Base-by-base conservation (phyloP, 1,139 yeast species). In the Candida gigantensis region DNA sequence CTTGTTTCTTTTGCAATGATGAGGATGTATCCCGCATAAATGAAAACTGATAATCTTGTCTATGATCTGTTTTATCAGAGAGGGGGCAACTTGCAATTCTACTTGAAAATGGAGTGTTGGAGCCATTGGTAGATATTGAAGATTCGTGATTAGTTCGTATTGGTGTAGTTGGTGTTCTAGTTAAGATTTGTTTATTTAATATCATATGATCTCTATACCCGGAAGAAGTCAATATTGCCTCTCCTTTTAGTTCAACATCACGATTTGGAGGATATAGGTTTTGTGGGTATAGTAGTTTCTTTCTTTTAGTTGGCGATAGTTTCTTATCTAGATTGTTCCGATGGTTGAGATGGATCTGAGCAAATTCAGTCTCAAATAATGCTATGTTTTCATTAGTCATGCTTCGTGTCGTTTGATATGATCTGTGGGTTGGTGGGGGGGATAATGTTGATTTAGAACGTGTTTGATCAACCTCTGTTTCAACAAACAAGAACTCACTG, bases 21-120 rank as follows among this genome's bases (percentile, higher is more conserved):
- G 71, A 63, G 3, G 70, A 46, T 0, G 72, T 66, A 12, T 62
- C 68, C 32, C 53, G 52, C 72, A 66, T 66, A 37, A 66, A 66
- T 5, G 71, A 63, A 39, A 58, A 60, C 40, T 48, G 58, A 35
- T 46, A 45, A 14, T 52, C 49, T 26, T 44, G 29, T 30, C 28
- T 47, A 42, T 39, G 32, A 5, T 28, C 24, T 10, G 44, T 34
- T 29, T 39, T 43, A 18, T 45, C 56, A 2, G 50, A 41, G 36
- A 43, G 28, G 18, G 53, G 50, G 26, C 42, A 46, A 32, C 51
- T 50, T 21, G 38, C 21, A n/a, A 37, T 35, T 35, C 52, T 24
- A 3, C 19, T 9, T 24, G 25, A 29, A 1, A 16, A 32, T 8
- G 32, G 30, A 9, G 27, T 21, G 14, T 23, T 27, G 26, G 5